Conservation (phyloP, 352 stramenopile species). For the Salisapilia sapeloensis region DNA sequence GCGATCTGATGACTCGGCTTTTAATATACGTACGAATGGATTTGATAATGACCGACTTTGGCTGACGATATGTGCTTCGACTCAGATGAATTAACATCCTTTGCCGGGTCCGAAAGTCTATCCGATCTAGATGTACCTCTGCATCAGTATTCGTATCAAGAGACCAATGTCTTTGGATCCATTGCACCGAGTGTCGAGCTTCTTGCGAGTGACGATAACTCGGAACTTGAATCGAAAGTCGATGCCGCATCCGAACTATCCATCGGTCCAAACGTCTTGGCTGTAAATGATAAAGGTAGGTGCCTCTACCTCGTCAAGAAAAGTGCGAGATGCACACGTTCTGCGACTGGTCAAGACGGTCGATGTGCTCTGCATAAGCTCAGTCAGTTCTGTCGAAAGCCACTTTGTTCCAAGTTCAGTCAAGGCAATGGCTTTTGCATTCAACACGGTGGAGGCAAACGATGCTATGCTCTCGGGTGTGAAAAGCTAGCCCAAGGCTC, state of each 20-base stretch:
- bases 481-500: conserved; percentile 74
- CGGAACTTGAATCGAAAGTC: background rate
- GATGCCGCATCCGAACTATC: background rate
- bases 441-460: conserved; percentile 69
- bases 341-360: conserved; percentile 47
- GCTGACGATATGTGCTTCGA: no score
- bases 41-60: no score
- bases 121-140: no score
- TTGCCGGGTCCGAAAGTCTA: no score
- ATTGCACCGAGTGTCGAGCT: no score
- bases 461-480: conserved; percentile 64
- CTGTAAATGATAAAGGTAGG: conserved; percentile 3
- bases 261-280: background rate
- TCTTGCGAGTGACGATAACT: no score
- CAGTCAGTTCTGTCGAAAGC: conserved; percentile 70
- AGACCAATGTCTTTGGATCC: no score
- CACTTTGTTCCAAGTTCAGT: conserved; percentile 71
- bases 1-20: conserved; percentile 25
- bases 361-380: conserved; percentile 68
- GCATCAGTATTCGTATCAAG: no score
- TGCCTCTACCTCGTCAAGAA: conserved; percentile 66
- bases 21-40: no score
- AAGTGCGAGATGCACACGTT: conserved; percentile 38
- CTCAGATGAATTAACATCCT: no score
- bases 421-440: conserved; percentile 77